Evolutionary conservation across 2,329 filamentous ascomycete species (phyloP).

Genomic region (Alternaria ventricosa): DNA sequence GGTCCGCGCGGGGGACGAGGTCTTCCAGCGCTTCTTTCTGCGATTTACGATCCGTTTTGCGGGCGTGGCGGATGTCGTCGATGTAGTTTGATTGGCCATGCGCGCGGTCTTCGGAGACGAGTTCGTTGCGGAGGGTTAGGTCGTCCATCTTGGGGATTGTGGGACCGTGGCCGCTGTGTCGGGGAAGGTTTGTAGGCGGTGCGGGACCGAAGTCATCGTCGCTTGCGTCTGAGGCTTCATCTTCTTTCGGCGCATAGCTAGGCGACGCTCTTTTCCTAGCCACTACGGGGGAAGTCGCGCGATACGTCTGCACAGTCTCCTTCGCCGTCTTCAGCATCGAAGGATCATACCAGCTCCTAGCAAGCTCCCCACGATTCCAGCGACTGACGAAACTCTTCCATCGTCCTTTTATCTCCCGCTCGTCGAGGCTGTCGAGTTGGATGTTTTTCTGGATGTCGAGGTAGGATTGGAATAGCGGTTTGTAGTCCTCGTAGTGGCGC

Average conservation of each 20-base stretch:
- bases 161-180: conserved; percentile 55
- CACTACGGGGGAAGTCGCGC: conserved; percentile 14
- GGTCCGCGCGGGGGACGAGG: conserved; percentile 79
- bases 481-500: conserved; percentile 69
- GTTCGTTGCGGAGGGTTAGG: conserved; percentile 68
- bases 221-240: conserved; percentile 19
- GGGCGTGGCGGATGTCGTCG: conserved; percentile 65
- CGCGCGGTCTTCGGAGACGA: conserved; percentile 62
- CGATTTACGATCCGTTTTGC: conserved; percentile 67
- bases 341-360: conserved; percentile 93
- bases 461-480: conserved; percentile 80
- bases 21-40: conserved; percentile 82
- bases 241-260: conserved; percentile 18
- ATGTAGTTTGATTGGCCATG: conserved; percentile 55
- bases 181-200: conserved; percentile 51
- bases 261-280: conserved; percentile 28
- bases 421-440: conserved; percentile 70
- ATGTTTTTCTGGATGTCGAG: conserved; percentile 86
- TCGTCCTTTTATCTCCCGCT: conserved; percentile 77
- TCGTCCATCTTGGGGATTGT: conserved; percentile 76
- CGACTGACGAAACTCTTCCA: conserved; percentile 94
- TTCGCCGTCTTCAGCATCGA: conserved; percentile 66
- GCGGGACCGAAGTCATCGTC: conserved; percentile 61
- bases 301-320: conserved; percentile 35
- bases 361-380: conserved; percentile 88